Conservation (phyloP, 1,139 yeast species). For the Candida tropicalis region DNA sequence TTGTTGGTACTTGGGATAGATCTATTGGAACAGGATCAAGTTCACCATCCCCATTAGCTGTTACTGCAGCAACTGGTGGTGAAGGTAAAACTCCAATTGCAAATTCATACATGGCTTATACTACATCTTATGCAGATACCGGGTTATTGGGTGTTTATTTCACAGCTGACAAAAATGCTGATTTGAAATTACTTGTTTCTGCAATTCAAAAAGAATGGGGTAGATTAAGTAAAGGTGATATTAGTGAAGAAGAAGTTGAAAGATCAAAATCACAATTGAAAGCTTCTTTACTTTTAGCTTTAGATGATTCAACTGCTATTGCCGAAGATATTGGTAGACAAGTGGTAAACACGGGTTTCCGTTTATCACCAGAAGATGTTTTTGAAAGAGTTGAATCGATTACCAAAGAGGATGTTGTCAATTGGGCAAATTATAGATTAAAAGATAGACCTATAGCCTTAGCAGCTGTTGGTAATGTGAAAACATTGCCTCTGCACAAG, state of each 20-base stretch:
- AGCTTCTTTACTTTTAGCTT: slow-evolving; percentile 83
- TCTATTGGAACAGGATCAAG: slow-evolving; percentile 76
- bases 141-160: slow-evolving; percentile 97
- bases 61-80: slow-evolving; percentile 70
- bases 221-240: slow-evolving; percentile 73
- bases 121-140: slow-evolving; percentile 95
- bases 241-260: slow-evolving; percentile 85
- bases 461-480: slow-evolving; percentile 86
- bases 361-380: slow-evolving; percentile 90
- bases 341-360: slow-evolving; percentile 88
- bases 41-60: slow-evolving; percentile 77
- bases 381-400: slow-evolving; percentile 82
- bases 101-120: slow-evolving; percentile 93
- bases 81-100: slow-evolving; percentile 62
- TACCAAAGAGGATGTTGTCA: slow-evolving; percentile 74
- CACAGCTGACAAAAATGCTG: slow-evolving; percentile 73
- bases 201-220: slow-evolving; percentile 88
- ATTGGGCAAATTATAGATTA: slow-evolving; percentile 87
- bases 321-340: slow-evolving; percentile 99
- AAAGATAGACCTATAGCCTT: slow-evolving; percentile 81
- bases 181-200: slow-evolving; percentile 67
- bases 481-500: slow-evolving; percentile 59
- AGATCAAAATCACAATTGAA: slow-evolving; percentile 93
- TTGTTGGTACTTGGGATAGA: slow-evolving; percentile 97
- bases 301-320: slow-evolving; percentile 94